phyloP scores from a whole-genome alignment of 805 yeast genomes.

The Ogataea ganodermae region DNA sequence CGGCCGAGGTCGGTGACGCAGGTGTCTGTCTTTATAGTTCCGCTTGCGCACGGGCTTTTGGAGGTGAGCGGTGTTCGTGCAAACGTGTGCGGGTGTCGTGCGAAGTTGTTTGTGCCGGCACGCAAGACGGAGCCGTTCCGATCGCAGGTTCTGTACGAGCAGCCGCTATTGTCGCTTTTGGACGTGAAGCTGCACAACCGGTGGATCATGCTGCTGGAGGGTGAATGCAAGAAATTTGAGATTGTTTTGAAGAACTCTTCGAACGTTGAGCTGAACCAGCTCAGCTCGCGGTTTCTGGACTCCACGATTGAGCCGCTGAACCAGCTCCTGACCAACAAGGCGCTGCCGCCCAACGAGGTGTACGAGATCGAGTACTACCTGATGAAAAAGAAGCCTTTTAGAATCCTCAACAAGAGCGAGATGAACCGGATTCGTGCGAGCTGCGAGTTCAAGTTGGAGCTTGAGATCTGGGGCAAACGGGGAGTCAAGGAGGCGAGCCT shows the following conservation, averaged over 20 bases:
- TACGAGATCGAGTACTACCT: constrained; percentile 76
- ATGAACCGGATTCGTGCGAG: constrained; percentile 43
- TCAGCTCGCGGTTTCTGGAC: constrained; percentile 68
- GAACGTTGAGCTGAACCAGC: constrained; percentile 51
- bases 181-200: constrained; percentile 58
- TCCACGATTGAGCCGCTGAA: constrained; percentile 68
- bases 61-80: constrained; percentile 53
- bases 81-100: constrained; percentile 50
- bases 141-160: constrained; percentile 37
- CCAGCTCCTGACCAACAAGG: constrained; percentile 47
- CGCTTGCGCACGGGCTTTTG: constrained; percentile 50
- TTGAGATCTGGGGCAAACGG: constrained; percentile 69
- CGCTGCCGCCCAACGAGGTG: constrained; percentile 58
- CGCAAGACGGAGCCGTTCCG: constrained; percentile 25
- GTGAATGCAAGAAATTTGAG: constrained; percentile 58
- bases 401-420: constrained; percentile 49
- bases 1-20: constrained; percentile 40
- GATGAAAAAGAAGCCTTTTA: constrained; percentile 57
- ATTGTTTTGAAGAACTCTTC: constrained; percentile 62
- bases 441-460: constrained; percentile 45
- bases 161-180: constrained; percentile 61
- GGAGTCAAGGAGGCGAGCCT: constrained; percentile 69
- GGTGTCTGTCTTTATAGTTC: constrained; percentile 48
- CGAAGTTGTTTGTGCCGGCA: constrained; percentile 40
- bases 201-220: constrained; percentile 78